Conservation (phyloP, 2,329 filamentous ascomycete genomes). For the Drechslerella stenobrocha region DNA sequence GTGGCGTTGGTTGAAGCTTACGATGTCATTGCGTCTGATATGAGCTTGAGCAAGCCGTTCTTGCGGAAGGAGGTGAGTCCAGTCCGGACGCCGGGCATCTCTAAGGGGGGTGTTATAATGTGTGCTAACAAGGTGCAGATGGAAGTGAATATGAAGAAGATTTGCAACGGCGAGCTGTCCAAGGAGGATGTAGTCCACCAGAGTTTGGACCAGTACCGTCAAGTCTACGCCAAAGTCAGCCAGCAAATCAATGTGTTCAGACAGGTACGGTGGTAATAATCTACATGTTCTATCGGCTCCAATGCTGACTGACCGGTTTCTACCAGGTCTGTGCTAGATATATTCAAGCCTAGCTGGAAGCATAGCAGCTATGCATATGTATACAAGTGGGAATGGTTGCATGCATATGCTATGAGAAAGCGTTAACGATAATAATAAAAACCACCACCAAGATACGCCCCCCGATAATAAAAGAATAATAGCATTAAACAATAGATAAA, state of each 20-base stretch:
- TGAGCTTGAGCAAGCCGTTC: conserved; percentile 91
- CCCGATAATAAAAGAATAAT: neutral
- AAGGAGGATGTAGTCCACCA: conserved; percentile 75
- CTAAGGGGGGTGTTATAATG: neutral
- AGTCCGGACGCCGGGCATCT: conserved; percentile 54
- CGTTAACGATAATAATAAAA: neutral
- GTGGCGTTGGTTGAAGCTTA: conserved; percentile 92
- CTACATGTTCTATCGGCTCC: neutral
- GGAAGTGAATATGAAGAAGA: conserved; percentile 95
- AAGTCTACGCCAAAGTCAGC: conserved; percentile 80
- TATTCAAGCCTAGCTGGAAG: neutral
- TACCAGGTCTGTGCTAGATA: neutral
- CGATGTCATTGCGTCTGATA: conserved; percentile 89
- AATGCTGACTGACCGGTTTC: neutral
- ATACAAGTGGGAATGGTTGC: no score
- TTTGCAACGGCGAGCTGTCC: conserved; percentile 82
- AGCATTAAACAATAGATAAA: neutral
- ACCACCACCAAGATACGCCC: no score
- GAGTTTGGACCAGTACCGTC: conserved; percentile 81
- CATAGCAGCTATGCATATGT: no score
- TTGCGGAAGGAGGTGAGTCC: conserved; percentile 74
- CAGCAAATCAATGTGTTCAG: conserved; percentile 66
- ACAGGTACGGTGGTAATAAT: conserved; percentile 40
- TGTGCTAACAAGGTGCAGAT: no score
- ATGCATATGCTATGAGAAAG: neutral